Evolutionary conservation across 768 basidiomycete species (phyloP), one percentile per base, ranked within the genome.

Genomic region (Lactarius deliciosus): DNA sequence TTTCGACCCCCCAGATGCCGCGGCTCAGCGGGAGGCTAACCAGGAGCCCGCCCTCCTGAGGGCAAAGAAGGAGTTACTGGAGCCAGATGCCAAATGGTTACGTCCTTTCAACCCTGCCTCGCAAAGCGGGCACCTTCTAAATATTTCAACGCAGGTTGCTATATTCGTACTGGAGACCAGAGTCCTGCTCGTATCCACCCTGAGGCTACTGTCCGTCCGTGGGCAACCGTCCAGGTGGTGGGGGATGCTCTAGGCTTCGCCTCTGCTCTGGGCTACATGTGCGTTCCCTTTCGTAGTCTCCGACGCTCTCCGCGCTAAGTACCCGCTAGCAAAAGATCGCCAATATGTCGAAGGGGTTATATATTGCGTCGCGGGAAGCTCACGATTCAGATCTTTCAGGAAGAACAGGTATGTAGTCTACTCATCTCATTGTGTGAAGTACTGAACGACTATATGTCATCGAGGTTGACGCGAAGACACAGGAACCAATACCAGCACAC

Each of bases 151-250:
- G 43, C 69, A 92, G 90, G 91, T 79, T 86, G 10, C 75, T 94
- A 18, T 91, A 87, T 74, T 90, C 91, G 28, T 91, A 89, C 74
- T 79, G 92, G 64, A 92, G 91, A 74, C 91, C 92, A 60, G 92
- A 94, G 75, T 88, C 89, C 89, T n/a, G 86, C 86, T 13, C 85
- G 91, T 55, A 87, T 88, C 18, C 89, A 93, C 71, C 91, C 92
- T 11, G 91, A 93, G 74, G 91, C 91, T 1, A 94, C 92, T 3
- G 92, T 94, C 57, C 83, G 92, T 58, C 90, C 92, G 11, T 93
- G 92, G 88, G 87, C 90, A 16, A 88, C 85, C 38, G 89, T 87
- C 67, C 85, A 91, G 72, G 88, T 94, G 25, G 80, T 85, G 30
- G 92, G 92, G 1, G 90, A 94, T 74, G 90, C 90, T 13, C 76